Conservation (phyloP, 257 asterid species). For the Primulina tabacum region DNA sequence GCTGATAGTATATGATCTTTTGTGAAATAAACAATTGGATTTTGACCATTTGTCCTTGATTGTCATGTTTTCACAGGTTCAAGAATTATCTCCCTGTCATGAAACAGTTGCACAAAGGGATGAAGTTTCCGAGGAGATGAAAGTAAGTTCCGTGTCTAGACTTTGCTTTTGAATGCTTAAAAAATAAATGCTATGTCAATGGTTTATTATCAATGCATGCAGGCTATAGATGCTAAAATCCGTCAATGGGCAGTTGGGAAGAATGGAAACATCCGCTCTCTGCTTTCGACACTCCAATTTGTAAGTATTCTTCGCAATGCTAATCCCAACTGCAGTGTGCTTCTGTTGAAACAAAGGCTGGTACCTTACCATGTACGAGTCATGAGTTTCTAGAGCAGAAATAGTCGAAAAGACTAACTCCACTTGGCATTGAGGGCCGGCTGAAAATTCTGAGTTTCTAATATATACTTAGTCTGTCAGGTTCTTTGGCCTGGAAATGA, state of each 20-base stretch:
- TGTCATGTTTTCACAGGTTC: conserved; percentile 50
- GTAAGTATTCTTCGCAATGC: conserved; percentile 39
- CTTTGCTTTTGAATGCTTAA: conserved; percentile 1
- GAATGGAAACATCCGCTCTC: conserved; percentile 91
- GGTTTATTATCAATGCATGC: conserved; percentile 9
- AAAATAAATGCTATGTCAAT: conserved; percentile 1
- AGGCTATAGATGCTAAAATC: conserved; percentile 79
- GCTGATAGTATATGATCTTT: conserved; percentile 2
- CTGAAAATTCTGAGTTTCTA: neutral
- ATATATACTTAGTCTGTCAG: conserved; percentile 29
- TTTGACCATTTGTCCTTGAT: conserved; percentile 3
- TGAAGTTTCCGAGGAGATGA: neutral
- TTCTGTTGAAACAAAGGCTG: neutral
- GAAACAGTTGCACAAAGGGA: neutral
- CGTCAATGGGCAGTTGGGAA: conserved; percentile 86
- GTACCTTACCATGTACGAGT: neutral
- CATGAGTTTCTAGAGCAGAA: neutral
- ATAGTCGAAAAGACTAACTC: neutral
- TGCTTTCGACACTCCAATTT: conserved; percentile 81
- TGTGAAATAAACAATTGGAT: neutral
- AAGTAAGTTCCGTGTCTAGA: neutral
- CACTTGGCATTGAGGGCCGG: neutral
- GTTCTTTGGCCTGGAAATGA: conserved; percentile 88
- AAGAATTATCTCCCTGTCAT: conserved; percentile 41
- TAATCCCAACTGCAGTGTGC: neutral